Conservation (phyloP, 192 early-diverging fungal genomes). For the Mortierella claussenii region DNA sequence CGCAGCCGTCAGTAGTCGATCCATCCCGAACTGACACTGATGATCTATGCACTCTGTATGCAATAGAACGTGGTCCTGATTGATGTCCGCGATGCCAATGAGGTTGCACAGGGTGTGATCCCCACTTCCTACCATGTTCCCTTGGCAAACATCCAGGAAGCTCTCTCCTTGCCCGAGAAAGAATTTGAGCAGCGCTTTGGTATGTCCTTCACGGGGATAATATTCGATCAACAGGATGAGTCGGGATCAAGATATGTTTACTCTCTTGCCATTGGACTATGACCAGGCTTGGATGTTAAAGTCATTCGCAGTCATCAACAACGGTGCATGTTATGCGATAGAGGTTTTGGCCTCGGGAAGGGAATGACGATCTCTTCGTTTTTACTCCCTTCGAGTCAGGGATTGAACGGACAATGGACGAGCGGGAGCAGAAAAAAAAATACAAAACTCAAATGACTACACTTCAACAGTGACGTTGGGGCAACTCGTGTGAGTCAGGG, state of each 20-base stretch:
- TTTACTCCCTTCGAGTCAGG: too few species aligned
- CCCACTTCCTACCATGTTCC: constrained; percentile 77
- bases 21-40: too few species aligned
- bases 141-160: constrained; percentile 65
- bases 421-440: too few species aligned
- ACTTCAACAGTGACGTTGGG: not conserved
- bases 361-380: too few species aligned
- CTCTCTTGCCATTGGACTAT: too few species aligned
- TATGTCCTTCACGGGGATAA: constrained; percentile 8
- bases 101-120: constrained; percentile 69
- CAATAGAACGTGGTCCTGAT: constrained; percentile 65
- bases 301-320: too few species aligned
- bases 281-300: too few species aligned
- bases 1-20: too few species aligned
- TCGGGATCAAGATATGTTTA: not conserved
- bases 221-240: not conserved
- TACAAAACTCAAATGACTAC: too few species aligned
- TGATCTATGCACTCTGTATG: too few species aligned
- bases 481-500: constrained; percentile 13
- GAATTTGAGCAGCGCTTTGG: constrained; percentile 53
- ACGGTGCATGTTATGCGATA: too few species aligned
- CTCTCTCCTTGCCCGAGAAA: constrained; percentile 52
- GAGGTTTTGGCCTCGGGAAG: not conserved
- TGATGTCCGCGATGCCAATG: constrained; percentile 75
- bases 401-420: too few species aligned